A percentile compares a stretch with the other conserved stretches of the same genome.
These are phyloP conservation scores for Meyerozyma sp. DNA, from an alignment of 1,139 yeast species.

Conservation along the genomic window DNA sequence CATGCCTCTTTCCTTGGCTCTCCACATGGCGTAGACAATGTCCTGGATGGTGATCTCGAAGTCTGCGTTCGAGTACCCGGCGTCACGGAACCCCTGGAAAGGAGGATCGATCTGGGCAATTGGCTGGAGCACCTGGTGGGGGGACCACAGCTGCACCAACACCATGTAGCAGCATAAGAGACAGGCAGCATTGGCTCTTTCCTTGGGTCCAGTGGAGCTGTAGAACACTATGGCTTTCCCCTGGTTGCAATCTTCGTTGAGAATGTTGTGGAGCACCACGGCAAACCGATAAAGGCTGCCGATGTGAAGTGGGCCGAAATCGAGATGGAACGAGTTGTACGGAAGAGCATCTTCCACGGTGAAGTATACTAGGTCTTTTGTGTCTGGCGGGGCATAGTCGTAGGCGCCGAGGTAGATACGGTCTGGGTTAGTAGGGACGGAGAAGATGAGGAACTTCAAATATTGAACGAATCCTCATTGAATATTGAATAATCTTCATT, in stretches of 20 bases:
- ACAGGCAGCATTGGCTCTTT: constrained; percentile 92
- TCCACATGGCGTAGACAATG: constrained; percentile 93
- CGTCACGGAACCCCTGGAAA: constrained; percentile 91
- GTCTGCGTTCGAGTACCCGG: constrained; percentile 94
- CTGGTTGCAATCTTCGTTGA: constrained; percentile 78
- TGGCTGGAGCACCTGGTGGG: constrained; percentile 95
- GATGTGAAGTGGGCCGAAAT: constrained; percentile 92
- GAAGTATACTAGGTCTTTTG: constrained; percentile 73
- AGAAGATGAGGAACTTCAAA: no score
- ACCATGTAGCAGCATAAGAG: constrained; percentile 92
- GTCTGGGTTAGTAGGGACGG: constrained; percentile 35
- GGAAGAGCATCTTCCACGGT: constrained; percentile 90
- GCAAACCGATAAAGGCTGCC: constrained; percentile 95
- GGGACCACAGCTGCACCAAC: constrained; percentile 94
- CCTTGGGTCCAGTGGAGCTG: constrained; percentile 74
- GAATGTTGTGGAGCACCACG: constrained; percentile 83
- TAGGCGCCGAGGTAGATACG: constrained; percentile 89
- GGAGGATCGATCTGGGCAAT: constrained; percentile 91
- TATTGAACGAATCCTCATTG: no score
- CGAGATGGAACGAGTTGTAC: constrained; percentile 88
- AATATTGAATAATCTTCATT: no score
- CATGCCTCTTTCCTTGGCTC: constrained; percentile 93
- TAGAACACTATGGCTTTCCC: constrained; percentile 89
- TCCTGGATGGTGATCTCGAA: constrained; percentile 92
- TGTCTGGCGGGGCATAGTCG: constrained; percentile 73